Percentiles rank a stretch among this genome's conserved stretches.
Conservation (phyloP, 129 eudicot species). For the Scalesia atractyloides region DNA sequence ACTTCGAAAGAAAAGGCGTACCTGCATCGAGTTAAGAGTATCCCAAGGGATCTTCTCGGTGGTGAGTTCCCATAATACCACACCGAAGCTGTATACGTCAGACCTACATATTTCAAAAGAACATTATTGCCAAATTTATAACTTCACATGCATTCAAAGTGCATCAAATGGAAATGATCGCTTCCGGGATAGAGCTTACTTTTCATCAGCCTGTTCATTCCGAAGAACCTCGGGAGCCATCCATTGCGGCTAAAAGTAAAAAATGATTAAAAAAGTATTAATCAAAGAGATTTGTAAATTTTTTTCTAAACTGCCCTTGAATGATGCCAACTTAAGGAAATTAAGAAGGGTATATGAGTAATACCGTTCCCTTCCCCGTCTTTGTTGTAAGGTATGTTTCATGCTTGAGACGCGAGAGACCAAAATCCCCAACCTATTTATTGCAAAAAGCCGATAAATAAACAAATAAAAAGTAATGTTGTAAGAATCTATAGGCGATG, state of each 20-base stretch:
- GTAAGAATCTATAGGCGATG: no score
- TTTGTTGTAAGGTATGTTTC: conserved; percentile 81
- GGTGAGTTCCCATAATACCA: conserved; percentile 86
- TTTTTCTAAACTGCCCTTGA: not conserved
- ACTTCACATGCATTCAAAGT: not conserved
- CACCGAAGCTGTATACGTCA: conserved; percentile 90
- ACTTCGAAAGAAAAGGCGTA: conserved; percentile 25
- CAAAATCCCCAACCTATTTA: conserved; percentile 93
- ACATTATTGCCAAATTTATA: conserved; percentile 11
- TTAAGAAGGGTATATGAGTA: conserved; percentile 7
- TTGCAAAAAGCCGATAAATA: not conserved
- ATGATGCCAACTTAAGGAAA: not conserved
- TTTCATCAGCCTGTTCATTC: conserved; percentile 90
- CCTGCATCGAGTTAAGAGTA: conserved; percentile 95
- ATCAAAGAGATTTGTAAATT: not conserved
- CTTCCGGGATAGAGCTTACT: conserved; percentile 42
- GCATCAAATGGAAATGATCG: conserved; percentile 9
- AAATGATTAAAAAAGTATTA: not conserved
- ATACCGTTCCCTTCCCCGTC: conserved; percentile 98
- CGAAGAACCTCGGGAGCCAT: conserved; percentile 99
- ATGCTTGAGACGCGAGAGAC: conserved; percentile 88
- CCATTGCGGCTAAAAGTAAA: conserved; percentile 84
- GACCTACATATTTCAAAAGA: conserved; percentile 52
- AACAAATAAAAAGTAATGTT: not conserved
- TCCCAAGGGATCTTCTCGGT: conserved; percentile 98